Evolutionary conservation across 768 basidiomycete species (phyloP), one percentile per base, ranked within the genome.

Genomic region (Galerina marginata): DNA sequence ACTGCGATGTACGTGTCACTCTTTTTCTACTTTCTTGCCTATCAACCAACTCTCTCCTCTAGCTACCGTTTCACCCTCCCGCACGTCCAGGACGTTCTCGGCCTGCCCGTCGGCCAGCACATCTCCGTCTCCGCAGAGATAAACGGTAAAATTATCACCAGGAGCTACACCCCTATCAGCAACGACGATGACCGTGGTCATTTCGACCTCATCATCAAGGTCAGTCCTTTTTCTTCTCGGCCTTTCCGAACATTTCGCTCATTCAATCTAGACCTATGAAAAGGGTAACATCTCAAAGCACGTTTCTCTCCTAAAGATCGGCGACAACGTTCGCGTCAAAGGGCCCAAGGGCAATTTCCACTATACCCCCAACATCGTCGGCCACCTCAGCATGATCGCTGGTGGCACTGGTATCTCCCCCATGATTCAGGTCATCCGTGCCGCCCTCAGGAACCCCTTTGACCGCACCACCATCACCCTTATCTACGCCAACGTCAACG

Each of bases 371-470:
- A 80, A 81, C 52, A 80, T 95, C 46, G 84, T 90, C n/a, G 79
- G 81, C 65, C 88, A 91, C 68, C 78, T 99, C 58, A 91, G 93
- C 71, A 96, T 99, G 96, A 97, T 99, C 69, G 95, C 96, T 14
- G 97, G 97, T 49, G 97, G 97, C 39, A 99, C 97, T 2, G 97
- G 97, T 57, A 96, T 99, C 74, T 96, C 97, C 0, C 97, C 97
- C 70, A 98, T 99, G 96, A 89, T 97, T 68, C 96, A 99, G 73
- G 93, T 99, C 81, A 91, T 98, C 76, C 90, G 92, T 62, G 92
- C 96, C n/a, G 86, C 89, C 11, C 85, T 98, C 72, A 90, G 91
- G 75, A 94, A 95, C 75, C 88, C 93, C n/a, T 72, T 77, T 45
- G 97, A 99, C 83, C 79, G 71, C 62, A 98, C 96, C 42, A 86